A percentile compares a stretch with the other conserved stretches of the same genome.
Evolutionary conservation across 1,284 basidiomycete genomes (phyloP).

Genomic region (Stygiomarasmius scandens): DNA sequence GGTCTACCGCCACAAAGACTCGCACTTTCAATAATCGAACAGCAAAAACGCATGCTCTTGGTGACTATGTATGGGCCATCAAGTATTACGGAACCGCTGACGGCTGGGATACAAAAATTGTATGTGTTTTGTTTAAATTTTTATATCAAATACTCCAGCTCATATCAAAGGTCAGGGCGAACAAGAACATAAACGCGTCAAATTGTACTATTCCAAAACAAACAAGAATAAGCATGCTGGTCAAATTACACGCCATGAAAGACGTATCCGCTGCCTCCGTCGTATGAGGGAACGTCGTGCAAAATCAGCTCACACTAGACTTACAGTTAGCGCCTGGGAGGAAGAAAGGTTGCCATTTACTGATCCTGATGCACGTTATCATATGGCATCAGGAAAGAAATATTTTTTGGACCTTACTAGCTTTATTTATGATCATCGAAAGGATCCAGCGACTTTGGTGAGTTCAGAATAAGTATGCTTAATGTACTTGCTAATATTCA

Average conservation of each 20-base stretch:
- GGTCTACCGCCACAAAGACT: neutral
- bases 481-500: neutral
- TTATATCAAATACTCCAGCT: neutral
- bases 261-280: neutral
- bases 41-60: conserved; percentile 21
- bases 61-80: conserved; percentile 4
- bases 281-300: neutral
- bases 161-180: conserved; percentile 28
- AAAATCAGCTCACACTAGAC: neutral
- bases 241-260: conserved; percentile 31
- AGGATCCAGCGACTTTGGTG: conserved; percentile 2
- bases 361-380: conserved; percentile 17
- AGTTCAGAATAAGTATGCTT: neutral
- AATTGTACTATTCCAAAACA: conserved; percentile 30
- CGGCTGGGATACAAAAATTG: conserved; percentile 4
- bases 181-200: conserved; percentile 33
- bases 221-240: conserved; percentile 30
- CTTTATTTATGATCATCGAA: neutral
- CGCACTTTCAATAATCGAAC: conserved; percentile 9
- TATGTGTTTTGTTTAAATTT: conserved; percentile 18
- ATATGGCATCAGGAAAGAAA: conserved; percentile 15
- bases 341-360: conserved; percentile 18
- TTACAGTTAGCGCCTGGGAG: conserved; percentile 11
- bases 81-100: conserved; percentile 15
- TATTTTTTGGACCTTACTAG: neutral